A percentile compares a stretch with the other conserved stretches of the same genome.
phyloP scores from a whole-genome alignment of 306 rosid genomes.

The Prunus davidiana region DNA sequence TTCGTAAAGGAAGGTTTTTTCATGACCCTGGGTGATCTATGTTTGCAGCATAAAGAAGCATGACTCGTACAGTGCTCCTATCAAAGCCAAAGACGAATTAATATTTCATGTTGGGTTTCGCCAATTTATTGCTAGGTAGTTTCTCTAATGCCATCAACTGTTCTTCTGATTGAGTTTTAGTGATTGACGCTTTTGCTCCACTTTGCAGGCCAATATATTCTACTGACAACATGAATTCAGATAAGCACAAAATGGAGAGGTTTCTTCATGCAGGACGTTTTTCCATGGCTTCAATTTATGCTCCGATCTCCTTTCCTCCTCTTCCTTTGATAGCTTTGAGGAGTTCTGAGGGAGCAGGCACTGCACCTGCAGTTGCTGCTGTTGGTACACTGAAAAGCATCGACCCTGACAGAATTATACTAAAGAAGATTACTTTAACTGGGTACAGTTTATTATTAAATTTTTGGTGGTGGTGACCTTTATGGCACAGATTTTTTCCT shows the following conservation, averaged over 20 bases:
- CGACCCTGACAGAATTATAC: slow-evolving; percentile 78
- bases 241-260: slow-evolving; percentile 98
- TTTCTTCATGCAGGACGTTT: slow-evolving; percentile 93
- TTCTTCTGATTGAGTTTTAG: slow-evolving; percentile 1
- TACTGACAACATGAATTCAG: slow-evolving; percentile 65
- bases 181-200: neutral
- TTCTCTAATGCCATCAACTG: neutral
- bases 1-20: slow-evolving; percentile 2
- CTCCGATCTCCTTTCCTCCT: slow-evolving; percentile 84
- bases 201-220: slow-evolving; percentile 83
- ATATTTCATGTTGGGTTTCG: slow-evolving; percentile 96
- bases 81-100: slow-evolving; percentile 85
- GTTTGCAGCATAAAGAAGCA: slow-evolving; percentile 78
- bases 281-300: slow-evolving; percentile 81
- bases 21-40: slow-evolving; percentile 7
- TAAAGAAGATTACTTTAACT: slow-evolving; percentile 83
- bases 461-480: neutral
- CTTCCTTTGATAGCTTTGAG: slow-evolving; percentile 76
- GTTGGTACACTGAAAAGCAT: slow-evolving; percentile 79
- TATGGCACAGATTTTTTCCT: neutral
- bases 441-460: slow-evolving; percentile 49
- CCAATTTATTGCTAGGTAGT: slow-evolving; percentile 84
- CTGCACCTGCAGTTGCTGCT: slow-evolving; percentile 60
- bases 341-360: slow-evolving; percentile 42
- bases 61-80: slow-evolving; percentile 63